Base-by-base conservation (phyloP, 805 yeast genomes). In the Yarrowia alimentaria region DNA sequence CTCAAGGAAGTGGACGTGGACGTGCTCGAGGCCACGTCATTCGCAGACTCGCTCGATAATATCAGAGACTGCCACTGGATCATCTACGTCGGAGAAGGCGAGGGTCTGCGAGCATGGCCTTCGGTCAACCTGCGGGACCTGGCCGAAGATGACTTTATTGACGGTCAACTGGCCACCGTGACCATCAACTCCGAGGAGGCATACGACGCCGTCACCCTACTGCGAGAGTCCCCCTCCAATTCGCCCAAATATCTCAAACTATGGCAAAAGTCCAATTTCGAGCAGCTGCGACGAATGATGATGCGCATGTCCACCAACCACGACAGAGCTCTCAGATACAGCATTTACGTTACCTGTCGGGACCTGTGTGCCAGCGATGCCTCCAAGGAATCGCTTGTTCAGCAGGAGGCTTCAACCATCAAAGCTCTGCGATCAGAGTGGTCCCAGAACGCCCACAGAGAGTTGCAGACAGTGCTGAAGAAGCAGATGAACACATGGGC, bases 401-500 rank as follows among this genome's bases (percentile, higher is more conserved):
- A 52, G n/a, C 14, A 33, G 1, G 63, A 57, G 16, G 38, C 54
- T 6, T 55, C 50, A 9, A 48, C 53, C 14, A 53, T 58, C 37
- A 32, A 24, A 25, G 26, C 32, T 10, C 55, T 60, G 37, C 55
- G 68, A 19, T 30, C 52, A 9, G 53, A 58, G 17, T 69, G 73
- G 73, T 56, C 70, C 1, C 50, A 53, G 14, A 47, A 54, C 6
- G 72, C 73, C 2, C 73, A 69, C 54, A 53, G 56, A n/a, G 73
- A 69, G 55, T 61, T 69, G 22, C 69, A 70, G 51, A 58, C 62
- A 14, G 48, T 33, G n/a, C 56, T 67, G 8, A 50, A 59, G 14
- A 60, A 62, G 10, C 56, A 60, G 8, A 51, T 68, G 11, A 60
- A 58, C 16, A 21, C 26, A 2, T 45, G 54, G 50, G 54, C 55